A percentile compares a stretch with the other conserved stretches of the same genome.
Conservation (phyloP, 2,329 filamentous ascomycete genomes). For the Fusarium camptoceras region DNA sequence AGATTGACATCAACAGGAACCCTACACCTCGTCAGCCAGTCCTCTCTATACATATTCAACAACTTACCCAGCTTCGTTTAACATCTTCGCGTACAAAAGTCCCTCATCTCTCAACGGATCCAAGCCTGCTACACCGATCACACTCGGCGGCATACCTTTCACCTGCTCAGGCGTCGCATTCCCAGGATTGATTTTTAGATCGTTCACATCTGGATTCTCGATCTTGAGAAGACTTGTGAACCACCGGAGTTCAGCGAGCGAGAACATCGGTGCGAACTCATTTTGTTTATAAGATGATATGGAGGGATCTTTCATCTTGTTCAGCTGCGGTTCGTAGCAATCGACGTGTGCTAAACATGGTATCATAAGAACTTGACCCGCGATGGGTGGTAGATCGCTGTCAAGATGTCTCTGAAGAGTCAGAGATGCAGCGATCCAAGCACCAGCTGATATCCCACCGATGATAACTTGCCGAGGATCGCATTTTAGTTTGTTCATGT, state of each 20-base stretch:
- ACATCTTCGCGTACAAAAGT: background rate
- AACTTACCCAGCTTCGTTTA: slow-evolving; percentile 8
- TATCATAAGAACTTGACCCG: slow-evolving; percentile 11
- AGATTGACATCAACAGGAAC: background rate
- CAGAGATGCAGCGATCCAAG: slow-evolving; percentile 3
- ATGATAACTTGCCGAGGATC: background rate
- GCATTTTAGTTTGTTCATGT: background rate
- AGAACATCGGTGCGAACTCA: background rate
- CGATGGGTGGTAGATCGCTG: background rate
- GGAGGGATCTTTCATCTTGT: background rate
- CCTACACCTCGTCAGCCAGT: background rate
- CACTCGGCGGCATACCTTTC: background rate
- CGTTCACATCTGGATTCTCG: background rate
- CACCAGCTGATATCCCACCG: slow-evolving; percentile 12
- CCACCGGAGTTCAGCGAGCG: background rate
- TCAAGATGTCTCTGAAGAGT: background rate
- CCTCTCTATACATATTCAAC: accelerated
- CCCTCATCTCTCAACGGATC: slow-evolving; percentile 12
- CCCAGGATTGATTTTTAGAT: background rate
- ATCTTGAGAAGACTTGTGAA: slow-evolving; percentile 2
- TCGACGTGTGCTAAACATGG: slow-evolving; percentile 4
- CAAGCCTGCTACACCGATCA: background rate
- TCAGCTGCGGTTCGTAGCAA: slow-evolving; percentile 6
- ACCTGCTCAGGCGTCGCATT: slow-evolving; percentile 3
- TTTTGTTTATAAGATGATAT: slow-evolving; percentile 12